These are phyloP conservation scores for Pseudogymnoascus sp. DNA, from an alignment of 2,329 filamentous ascomycete species.

Conservation along the genomic window DNA sequence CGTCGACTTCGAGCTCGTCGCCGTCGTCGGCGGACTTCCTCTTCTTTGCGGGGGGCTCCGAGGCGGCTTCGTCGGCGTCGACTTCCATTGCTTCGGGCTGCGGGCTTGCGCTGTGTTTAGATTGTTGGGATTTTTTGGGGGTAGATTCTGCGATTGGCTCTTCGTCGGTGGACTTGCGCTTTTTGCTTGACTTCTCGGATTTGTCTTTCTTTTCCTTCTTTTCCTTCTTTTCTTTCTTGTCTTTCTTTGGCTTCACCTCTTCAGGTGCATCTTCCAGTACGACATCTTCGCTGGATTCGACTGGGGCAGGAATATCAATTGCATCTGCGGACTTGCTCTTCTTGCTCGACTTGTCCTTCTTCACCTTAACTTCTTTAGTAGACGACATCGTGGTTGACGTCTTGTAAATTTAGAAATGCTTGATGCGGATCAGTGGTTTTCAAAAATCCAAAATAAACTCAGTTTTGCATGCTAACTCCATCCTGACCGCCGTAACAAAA, in stretches of 20 bases:
- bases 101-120: slow-evolving; percentile 15
- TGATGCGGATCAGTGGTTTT: background rate
- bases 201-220: slow-evolving; percentile 28
- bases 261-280: background rate
- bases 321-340: slow-evolving; percentile 23
- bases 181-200: slow-evolving; percentile 28
- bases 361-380: slow-evolving; percentile 11
- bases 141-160: background rate
- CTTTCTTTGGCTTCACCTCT: slow-evolving; percentile 15
- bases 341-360: slow-evolving; percentile 18
- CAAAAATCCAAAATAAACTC: background rate
- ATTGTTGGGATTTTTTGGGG: background rate
- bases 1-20: slow-evolving; percentile 79
- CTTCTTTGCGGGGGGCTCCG: slow-evolving; percentile 40
- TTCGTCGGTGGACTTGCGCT: slow-evolving; percentile 38
- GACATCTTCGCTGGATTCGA: background rate
- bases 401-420: background rate
- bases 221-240: slow-evolving; percentile 17
- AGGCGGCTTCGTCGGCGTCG: background rate
- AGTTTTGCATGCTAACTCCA: background rate
- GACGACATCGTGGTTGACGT: slow-evolving; percentile 6
- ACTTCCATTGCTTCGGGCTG: slow-evolving; percentile 3
- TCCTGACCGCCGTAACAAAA: background rate
- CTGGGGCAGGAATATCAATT: slow-evolving; percentile 13
- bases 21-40: slow-evolving; percentile 52